phyloP scores from a whole-genome alignment of 1,284 basidiomycete species.

The Porodaedalea pini region DNA sequence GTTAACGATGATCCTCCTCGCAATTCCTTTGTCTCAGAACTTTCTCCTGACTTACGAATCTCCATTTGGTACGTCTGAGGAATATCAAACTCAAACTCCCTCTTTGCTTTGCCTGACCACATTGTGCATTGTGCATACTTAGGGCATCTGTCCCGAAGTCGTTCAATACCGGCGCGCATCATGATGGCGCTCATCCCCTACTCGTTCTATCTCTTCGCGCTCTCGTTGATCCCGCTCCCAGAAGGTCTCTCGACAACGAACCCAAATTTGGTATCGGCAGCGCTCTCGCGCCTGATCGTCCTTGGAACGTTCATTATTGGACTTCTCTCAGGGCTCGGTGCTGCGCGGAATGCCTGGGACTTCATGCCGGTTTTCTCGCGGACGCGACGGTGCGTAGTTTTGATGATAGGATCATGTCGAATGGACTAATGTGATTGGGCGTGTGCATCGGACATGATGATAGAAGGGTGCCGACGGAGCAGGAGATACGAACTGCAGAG shows the following conservation, averaged over 20 bases:
- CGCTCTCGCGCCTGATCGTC: constrained; percentile 64
- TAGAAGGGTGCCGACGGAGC: constrained; percentile 21
- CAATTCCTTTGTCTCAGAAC: constrained; percentile 59
- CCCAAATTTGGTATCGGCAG: constrained; percentile 34
- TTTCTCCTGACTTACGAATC: constrained; percentile 47
- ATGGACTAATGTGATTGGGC: no score
- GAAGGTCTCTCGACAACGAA: constrained; percentile 40
- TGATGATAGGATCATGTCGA: background rate
- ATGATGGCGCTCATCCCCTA: constrained; percentile 49
- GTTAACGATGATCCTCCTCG: constrained; percentile 51
- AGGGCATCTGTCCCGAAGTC: constrained; percentile 30
- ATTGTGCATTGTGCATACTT: background rate
- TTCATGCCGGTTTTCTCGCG: constrained; percentile 29
- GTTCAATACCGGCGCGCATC: constrained; percentile 34
- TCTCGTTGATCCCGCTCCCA: constrained; percentile 68
- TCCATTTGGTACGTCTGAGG: constrained; percentile 16
- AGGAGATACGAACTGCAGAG: constrained; percentile 10
- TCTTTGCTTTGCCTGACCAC: background rate
- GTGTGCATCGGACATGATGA: constrained; percentile 22
- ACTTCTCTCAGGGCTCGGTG: constrained; percentile 69
- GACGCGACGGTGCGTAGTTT: constrained; percentile 27
- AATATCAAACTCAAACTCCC: no score
- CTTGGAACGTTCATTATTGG: constrained; percentile 72
- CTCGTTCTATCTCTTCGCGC: constrained; percentile 49
- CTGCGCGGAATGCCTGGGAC: constrained; percentile 61